Percentiles rank a stretch among this genome's conserved stretches.
phyloP scores from a whole-genome alignment of 2,329 filamentous ascomycete species.

The Leptographium wingfieldii region DNA sequence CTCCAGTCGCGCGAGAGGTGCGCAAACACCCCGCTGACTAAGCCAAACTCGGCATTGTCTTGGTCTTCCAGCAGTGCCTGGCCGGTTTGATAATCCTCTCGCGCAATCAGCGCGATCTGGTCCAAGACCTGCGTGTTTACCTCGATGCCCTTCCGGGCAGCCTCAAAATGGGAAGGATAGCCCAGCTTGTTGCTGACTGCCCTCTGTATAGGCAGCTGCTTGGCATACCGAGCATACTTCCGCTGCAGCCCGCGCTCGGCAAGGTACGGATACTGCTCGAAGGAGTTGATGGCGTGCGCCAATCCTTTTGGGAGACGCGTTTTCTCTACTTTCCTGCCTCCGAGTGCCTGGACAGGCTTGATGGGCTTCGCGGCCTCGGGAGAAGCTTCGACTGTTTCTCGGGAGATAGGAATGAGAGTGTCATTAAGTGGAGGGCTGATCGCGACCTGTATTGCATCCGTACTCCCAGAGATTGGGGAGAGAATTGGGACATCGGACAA shows the following conservation, averaged over 20 bases:
- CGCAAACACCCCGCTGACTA: background rate
- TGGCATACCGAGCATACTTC: background rate
- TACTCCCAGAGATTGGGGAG: background rate
- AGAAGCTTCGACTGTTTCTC: background rate
- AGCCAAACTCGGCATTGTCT: background rate
- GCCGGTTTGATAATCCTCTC: background rate
- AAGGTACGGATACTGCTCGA: background rate
- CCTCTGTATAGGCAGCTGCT: background rate
- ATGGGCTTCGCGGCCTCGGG: background rate
- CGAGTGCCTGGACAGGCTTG: too few species aligned
- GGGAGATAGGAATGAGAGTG: too few species aligned
- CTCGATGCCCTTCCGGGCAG: background rate
- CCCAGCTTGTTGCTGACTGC: background rate
- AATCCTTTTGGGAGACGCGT: background rate
- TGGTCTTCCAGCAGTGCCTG: background rate
- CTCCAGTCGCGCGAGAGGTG: slow-evolving; percentile 1
- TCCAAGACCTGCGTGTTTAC: background rate
- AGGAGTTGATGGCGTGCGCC: slow-evolving; percentile 1
- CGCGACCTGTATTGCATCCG: background rate
- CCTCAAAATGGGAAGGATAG: background rate
- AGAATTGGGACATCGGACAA: background rate
- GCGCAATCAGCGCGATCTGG: background rate
- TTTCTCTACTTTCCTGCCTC: too few species aligned
- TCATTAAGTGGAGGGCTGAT: background rate
- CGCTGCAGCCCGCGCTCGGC: background rate